Base-by-base conservation (phyloP, 805 yeast species). In the Lipomyces lipofer region DNA sequence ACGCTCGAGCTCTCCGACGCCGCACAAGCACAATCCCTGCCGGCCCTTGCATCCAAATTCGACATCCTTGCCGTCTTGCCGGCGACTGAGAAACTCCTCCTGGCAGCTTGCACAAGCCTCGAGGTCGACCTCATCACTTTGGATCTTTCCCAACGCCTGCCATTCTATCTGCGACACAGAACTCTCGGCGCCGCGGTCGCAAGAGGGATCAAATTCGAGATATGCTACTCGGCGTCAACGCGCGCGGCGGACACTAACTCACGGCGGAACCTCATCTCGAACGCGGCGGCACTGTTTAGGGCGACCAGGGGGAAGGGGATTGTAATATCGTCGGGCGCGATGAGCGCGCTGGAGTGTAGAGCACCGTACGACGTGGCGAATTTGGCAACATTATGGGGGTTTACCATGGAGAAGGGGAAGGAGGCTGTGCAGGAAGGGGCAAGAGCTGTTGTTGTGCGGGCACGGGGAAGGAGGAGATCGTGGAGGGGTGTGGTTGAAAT, bases 11-110 rank as follows among this genome's bases (percentile, higher is more conserved):
- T 91, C 8, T 86, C 82, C 57, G 97, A 90, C 58, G 84, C 92
- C 0, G 75, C 88, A 6, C 86, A 86, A 60, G 82, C 86, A 40
- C 92, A 85, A 63, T 81, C 80, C 24, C 69, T 84, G 29, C 71
- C 80, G 60, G 45, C 57, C 15, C 54, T 67, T n/a, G 58, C 65
- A 68, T 69, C 68, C 72, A 70, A 71, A 69, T 94, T 86, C 67
- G 98, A 94, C 67, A 69, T 94, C 2, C 75, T 94, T 6, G 88
- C 97, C 0, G 84, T 92, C 1, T 79, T 83, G 60, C 99, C 99
- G 0, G 64, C 75, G 21, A 80, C 85, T 47, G 99, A 94, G 67
- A 85, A 83, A 67, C 87, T 90, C 3, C 73, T 94, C 13, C 83
- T 86, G 45, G 72, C 85, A 47, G 85, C 94, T 2, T 82, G 90